phyloP scores from a whole-genome alignment of 2,329 filamentous ascomycete genomes.

The Neoscytalidium dimidiatum region DNA sequence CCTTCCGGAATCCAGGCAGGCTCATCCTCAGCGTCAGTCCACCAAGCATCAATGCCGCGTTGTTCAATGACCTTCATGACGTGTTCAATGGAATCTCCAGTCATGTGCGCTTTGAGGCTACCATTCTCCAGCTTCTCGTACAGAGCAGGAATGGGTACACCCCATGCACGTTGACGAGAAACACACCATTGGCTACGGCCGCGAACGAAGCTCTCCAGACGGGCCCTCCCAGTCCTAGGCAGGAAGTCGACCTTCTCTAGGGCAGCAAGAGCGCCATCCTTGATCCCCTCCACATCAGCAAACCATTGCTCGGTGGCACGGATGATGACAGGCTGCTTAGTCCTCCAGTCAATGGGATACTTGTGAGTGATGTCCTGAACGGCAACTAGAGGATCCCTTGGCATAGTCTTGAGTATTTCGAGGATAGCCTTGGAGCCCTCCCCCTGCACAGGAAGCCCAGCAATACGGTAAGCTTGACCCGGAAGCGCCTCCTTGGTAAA shows the following conservation, averaged over 20 bases:
- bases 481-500: conserved; percentile 83
- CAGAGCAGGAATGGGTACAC: conserved; percentile 90
- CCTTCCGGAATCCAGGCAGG: conserved; percentile 72
- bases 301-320: conserved; percentile 98
- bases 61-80: conserved; percentile 77
- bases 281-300: conserved; percentile 84
- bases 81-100: conserved; percentile 75
- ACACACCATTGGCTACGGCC: conserved; percentile 97
- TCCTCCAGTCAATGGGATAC: conserved; percentile 97
- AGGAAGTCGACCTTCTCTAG: conserved; percentile 76
- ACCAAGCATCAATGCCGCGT: conserved; percentile 90
- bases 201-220: conserved; percentile 82
- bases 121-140: conserved; percentile 67
- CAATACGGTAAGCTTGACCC: conserved; percentile 65
- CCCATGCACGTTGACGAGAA: conserved; percentile 93
- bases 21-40: conserved; percentile 78
- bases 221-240: conserved; percentile 70
- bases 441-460: conserved; percentile 70
- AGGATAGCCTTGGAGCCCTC: conserved; percentile 71
- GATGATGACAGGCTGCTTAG: conserved; percentile 87
- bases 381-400: conserved; percentile 1
- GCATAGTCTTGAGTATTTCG: conserved; percentile 57
- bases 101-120: conserved; percentile 69
- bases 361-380: conserved; percentile 62
- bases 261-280: conserved; percentile 68